phyloP scores from a whole-genome alignment of 257 asterid species.

The Fraxinus americana region DNA sequence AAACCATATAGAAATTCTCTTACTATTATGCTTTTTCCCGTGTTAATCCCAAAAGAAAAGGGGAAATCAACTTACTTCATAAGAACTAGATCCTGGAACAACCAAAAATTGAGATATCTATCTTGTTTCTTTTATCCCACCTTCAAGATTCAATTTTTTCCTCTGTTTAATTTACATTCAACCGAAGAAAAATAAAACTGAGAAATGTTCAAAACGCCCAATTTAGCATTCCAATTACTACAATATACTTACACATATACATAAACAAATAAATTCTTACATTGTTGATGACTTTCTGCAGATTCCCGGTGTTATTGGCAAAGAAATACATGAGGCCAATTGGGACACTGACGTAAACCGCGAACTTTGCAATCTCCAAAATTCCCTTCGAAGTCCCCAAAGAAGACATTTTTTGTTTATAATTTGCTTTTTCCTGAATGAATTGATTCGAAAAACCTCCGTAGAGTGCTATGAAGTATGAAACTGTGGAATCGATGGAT shows the following conservation, averaged over 20 bases:
- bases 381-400: conserved; percentile 85
- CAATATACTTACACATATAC: neutral
- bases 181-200: too few relatives aligned
- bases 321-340: conserved; percentile 88
- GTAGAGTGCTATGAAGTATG: neutral
- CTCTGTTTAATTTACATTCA: too few relatives aligned
- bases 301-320: conserved; percentile 71
- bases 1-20: too few relatives aligned
- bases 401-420: conserved; percentile 55
- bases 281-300: conserved; percentile 77
- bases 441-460: conserved; percentile 5
- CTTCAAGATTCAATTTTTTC: too few relatives aligned
- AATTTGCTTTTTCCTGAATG: conserved; percentile 11
- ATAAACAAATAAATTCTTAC: conserved; percentile 43
- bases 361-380: conserved; percentile 90
- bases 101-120: too few relatives aligned
- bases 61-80: too few relatives aligned
- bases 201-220: neutral
- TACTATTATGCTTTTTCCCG: too few relatives aligned
- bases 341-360: conserved; percentile 78
- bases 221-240: neutral
- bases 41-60: too few relatives aligned
- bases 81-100: too few relatives aligned
- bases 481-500: too few relatives aligned
- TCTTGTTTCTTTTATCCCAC: too few relatives aligned